A percentile compares a stretch with the other conserved stretches of the same genome.
phyloP scores from a whole-genome alignment of 441 rosid species.

The Jatropha podagrica region DNA sequence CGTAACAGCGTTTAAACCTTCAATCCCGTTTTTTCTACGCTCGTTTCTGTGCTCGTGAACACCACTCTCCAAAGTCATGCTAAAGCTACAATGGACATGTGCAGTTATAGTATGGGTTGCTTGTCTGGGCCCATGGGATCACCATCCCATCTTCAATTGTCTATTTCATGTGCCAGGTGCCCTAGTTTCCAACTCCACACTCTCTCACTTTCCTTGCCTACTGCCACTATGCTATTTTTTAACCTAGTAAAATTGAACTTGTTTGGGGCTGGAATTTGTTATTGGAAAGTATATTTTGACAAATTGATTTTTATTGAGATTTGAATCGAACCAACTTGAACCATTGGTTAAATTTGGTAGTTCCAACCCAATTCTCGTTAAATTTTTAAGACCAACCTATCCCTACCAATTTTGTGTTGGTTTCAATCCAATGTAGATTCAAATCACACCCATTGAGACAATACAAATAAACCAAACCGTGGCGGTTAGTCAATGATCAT shows the following conservation, averaged over 20 bases:
- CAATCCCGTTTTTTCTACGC: background rate
- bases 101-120: background rate
- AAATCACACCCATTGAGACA: too few relatives aligned
- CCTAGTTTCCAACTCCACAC: background rate
- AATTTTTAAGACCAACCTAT: too few relatives aligned
- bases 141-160: background rate
- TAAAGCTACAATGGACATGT: background rate
- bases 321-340: too few relatives aligned
- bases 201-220: background rate
- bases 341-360: too few relatives aligned
- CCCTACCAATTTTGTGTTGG: too few relatives aligned
- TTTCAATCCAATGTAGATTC: too few relatives aligned
- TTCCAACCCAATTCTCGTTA: too few relatives aligned
- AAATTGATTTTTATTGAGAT: too few relatives aligned
- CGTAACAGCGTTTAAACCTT: background rate
- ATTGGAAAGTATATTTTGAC: too few relatives aligned
- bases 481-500: constrained; percentile 3
- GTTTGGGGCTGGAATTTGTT: background rate
- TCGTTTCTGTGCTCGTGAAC: background rate
- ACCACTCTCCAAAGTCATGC: background rate
- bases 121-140: background rate
- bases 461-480: background rate
- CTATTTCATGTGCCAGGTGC: constrained; percentile 6
- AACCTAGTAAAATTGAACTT: background rate
- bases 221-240: background rate